Evolutionary conservation across 2,329 filamentous ascomycete genomes (phyloP), one percentile per base, ranked within the genome.

Genomic region (Tolypocladium tropicale): DNA sequence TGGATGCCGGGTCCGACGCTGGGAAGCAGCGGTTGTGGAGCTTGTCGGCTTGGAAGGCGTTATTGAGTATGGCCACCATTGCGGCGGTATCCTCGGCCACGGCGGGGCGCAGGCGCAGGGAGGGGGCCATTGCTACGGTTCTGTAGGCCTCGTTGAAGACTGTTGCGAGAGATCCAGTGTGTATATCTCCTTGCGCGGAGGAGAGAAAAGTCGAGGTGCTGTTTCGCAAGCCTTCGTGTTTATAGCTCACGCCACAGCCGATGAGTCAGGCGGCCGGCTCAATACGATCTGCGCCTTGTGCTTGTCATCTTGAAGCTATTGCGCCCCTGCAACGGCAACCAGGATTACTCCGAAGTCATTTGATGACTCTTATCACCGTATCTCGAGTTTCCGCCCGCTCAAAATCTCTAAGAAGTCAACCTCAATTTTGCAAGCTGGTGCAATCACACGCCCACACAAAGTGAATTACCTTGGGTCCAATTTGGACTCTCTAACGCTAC

Each of bases 101-200:
- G 46, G 73, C 77, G 36, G 68, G 66, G 33, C 76, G 74, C 56
- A 78, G 55, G 21, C 36, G 48, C 4, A 55, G 12, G 10, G 10
- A n/a, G 6, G 53, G 9, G 34, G 43, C 16, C 53, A 55, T 53
- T 7, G 14, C 43, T 14, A 18, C 25, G 4, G 5, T 14, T 32
- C 43, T 48, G 18, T 4, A 28, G 28, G 25, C 43, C 16, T 7
- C 25, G 3, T n/a, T n/a, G 9, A 30, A n/a, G 43, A 4, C 6
- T 9, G 18, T 23, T 43, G 39, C n/a, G n/a, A 18, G n/a, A n/a
- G n/a, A n/a, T n/a, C n/a, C n/a, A n/a, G n/a, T n/a, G n/a, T n/a
- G n/a, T n/a, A n/a, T n/a, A n/a, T n/a, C n/a, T n/a, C n/a, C n/a
- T n/a, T n/a, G n/a, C n/a, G n/a, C n/a, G n/a, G n/a, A n/a, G n/a